Evolutionary conservation across 345 rosid species (phyloP).

Genomic region (Litchi chinensis): DNA sequence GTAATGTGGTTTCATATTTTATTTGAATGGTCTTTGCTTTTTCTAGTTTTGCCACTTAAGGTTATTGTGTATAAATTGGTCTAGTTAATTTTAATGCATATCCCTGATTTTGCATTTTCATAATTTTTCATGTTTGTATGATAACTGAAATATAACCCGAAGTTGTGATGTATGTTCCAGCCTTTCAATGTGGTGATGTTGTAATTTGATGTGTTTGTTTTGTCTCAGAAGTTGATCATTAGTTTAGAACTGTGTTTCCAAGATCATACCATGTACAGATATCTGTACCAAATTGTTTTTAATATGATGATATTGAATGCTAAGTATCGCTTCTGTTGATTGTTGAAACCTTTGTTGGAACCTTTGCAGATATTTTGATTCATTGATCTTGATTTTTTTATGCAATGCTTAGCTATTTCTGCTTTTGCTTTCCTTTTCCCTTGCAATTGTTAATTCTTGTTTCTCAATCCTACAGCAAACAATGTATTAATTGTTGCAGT

Average conservation of each 20-base stretch:
- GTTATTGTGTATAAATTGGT: not conserved
- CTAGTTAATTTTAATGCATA: not conserved
- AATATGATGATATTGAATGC: conserved; percentile 3
- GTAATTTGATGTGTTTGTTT: not conserved
- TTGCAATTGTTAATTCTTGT: not conserved
- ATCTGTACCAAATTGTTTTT: not conserved
- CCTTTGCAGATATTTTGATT: not conserved
- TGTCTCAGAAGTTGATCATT: conserved; percentile 1
- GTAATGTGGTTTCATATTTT: not conserved
- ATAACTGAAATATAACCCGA: not conserved
- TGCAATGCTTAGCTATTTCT: not conserved
- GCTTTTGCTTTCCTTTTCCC: not conserved
- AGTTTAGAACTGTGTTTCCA: not conserved
- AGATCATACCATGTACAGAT: not conserved
- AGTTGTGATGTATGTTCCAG: not conserved
- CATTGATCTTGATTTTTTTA: not conserved
- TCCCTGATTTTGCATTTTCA: not conserved
- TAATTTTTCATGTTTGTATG: not conserved
- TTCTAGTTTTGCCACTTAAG: not conserved
- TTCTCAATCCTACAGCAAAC: not conserved
- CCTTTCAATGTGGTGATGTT: conserved; percentile 1
- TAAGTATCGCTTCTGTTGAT: not conserved
- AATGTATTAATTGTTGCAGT: not conserved
- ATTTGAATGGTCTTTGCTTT: conserved; percentile 2
- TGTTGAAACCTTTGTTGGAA: not conserved